Evolutionary conservation across 2,329 filamentous ascomycete species (phyloP).

Genomic region (Claviceps africana): DNA sequence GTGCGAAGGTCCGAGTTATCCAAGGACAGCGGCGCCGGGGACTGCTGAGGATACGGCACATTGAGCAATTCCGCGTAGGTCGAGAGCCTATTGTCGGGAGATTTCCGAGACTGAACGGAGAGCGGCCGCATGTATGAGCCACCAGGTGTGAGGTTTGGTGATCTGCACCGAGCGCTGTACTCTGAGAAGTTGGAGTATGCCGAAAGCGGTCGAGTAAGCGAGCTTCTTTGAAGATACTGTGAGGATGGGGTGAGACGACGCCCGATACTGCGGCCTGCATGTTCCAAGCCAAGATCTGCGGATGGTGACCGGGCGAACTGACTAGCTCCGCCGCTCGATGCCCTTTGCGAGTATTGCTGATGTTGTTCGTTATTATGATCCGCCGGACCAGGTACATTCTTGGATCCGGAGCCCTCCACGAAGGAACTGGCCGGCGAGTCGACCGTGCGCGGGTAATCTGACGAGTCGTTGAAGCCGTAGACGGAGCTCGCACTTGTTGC

Average conservation of each 20-base stretch:
- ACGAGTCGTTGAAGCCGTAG: conserved; percentile 34
- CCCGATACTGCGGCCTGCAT: conserved; percentile 34
- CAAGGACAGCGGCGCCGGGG: conserved; percentile 49
- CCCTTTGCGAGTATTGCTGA: conserved; percentile 26
- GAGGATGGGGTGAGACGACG: conserved; percentile 50
- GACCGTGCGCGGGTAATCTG: conserved; percentile 29
- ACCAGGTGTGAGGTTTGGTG: conserved; percentile 32
- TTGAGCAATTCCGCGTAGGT: conserved; percentile 49
- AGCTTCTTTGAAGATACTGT: conserved; percentile 39
- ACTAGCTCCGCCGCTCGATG: conserved; percentile 25
- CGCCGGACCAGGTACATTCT: conserved; percentile 35
- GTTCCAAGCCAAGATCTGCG: conserved; percentile 35
- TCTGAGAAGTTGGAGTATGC: conserved; percentile 66
- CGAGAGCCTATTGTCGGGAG: conserved; percentile 38
- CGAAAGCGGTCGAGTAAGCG: conserved; percentile 57
- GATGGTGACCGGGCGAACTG: conserved; percentile 26
- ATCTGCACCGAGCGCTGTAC: conserved; percentile 47
- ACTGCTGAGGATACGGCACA: conserved; percentile 67
- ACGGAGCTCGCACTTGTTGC: conserved; percentile 43
- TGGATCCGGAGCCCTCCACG: conserved; percentile 28
- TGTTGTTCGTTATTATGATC: conserved; percentile 51
- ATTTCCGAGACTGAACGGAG: conserved; percentile 37
- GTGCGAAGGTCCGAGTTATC: conserved; percentile 72
- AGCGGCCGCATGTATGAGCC: conserved; percentile 31
- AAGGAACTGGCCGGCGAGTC: conserved; percentile 37